Base-by-base conservation (phyloP, 2,329 filamentous ascomycete species). In the Epichloe sylvatica region DNA sequence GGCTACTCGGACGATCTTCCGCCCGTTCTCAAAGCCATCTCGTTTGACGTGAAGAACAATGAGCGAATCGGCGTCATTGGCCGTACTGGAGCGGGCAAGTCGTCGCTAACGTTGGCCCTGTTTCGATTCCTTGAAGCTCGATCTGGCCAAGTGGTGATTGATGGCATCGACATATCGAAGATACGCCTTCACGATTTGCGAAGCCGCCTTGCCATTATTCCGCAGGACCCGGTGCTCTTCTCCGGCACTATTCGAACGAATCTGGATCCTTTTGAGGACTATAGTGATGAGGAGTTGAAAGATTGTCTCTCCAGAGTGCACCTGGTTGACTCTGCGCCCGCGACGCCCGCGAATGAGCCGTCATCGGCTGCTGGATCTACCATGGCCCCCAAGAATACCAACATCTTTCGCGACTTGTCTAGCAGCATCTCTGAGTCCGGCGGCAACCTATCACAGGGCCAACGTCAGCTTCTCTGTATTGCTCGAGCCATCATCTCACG, bases 151-250 rank as follows among this genome's bases (percentile, higher is more conserved):
- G 81, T 90, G 53, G 62, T 71, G 51, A 84, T 91, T 53, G 86
- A 90, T 57, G 84, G 84, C 0, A 56, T 87, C 12, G 84, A 90
- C 59, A 85, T 89, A 47, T 81, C 83, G 21, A 83, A 77, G 57
- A 77, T 90, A 58, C 77, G 76, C 49, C 72, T 90, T 0, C 74
- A 83, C 50, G 79, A 84, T 49, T 70, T 92, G 11, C 77, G 86
- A 23, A 82, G 78, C n/a, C 75, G 84, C 0, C 67, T 92, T 0
- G 83, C 84, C 37, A 90, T 92, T 56, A 91, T 92, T 49, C 86
- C 86, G 1, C 84, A 74, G 66, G 86, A 91, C 56, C 86, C 86
- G 0, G 84, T 90, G 1, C 73, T 92, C 6, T 91, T 92, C 67
- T 86, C 82, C 1, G 86, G 87, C 21, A 89, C 85, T 0, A 70